Evolutionary conservation across 202 grass and related monocot species (phyloP).

Genomic region (Elaeis oleifera): DNA sequence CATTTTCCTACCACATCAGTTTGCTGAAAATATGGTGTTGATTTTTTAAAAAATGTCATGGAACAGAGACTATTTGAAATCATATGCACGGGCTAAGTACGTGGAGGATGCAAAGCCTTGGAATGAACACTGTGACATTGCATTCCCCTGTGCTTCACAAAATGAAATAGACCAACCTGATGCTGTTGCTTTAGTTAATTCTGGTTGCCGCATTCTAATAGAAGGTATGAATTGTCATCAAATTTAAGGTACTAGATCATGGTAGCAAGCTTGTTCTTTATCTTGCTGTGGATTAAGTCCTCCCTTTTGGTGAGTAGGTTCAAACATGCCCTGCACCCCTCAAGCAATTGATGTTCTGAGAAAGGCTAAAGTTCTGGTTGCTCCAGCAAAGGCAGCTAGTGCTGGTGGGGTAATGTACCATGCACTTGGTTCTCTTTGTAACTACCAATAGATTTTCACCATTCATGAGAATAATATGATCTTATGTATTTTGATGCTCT

Average conservation of each 20-base stretch:
- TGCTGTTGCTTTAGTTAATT: conserved; percentile 68
- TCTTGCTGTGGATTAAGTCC: background rate
- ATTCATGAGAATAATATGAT: background rate
- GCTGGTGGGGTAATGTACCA: conserved; percentile 90
- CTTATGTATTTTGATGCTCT: background rate
- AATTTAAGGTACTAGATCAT: background rate
- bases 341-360: conserved; percentile 90
- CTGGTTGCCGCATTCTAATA: conserved; percentile 74
- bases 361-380: conserved; percentile 82
- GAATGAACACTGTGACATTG: conserved; percentile 78
- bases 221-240: conserved; percentile 51
- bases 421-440: conserved; percentile 1
- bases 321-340: conserved; percentile 86
- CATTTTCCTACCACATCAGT: conserved; percentile 22
- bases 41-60: conserved; percentile 25
- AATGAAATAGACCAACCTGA: conserved; percentile 89
- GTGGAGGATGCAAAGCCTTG: conserved; percentile 85
- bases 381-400: conserved; percentile 89
- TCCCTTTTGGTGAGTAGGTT: conserved; percentile 42
- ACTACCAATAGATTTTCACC: background rate
- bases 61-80: conserved; percentile 90
- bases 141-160: conserved; percentile 94
- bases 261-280: too few relatives aligned
- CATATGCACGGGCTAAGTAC: conserved; percentile 76
- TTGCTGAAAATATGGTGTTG: conserved; percentile 26